phyloP scores from a whole-genome alignment of 2,329 filamentous ascomycete species.

The Periconia sp. region DNA sequence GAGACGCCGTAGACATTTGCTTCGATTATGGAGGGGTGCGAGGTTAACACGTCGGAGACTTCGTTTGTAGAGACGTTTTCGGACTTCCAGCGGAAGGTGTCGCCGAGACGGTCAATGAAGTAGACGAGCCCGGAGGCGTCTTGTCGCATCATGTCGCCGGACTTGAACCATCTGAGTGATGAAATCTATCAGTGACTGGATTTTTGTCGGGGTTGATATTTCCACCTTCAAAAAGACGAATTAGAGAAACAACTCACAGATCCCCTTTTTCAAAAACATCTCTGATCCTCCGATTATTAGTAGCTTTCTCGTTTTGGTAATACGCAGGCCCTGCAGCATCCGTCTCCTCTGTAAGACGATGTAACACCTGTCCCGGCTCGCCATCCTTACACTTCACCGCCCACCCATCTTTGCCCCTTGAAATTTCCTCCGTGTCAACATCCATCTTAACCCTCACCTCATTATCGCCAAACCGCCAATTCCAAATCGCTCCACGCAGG shows the following conservation, averaged over 20 bases:
- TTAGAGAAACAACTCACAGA: constrained; percentile 25
- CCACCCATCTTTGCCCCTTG: constrained; percentile 38
- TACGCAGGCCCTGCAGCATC: constrained; percentile 29
- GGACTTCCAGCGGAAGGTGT: constrained; percentile 46
- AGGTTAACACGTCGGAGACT: constrained; percentile 46
- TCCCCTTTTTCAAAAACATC: constrained; percentile 44
- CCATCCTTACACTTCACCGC: constrained; percentile 32
- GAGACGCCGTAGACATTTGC: constrained; percentile 49
- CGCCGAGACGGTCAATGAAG: constrained; percentile 43
- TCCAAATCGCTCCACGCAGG: constrained; percentile 39
- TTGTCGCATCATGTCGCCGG: constrained; percentile 42
- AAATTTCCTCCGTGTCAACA: constrained; percentile 41
- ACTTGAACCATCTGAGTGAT: constrained; percentile 37
- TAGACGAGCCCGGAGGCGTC: constrained; percentile 38
- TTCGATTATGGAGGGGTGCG: constrained; percentile 45
- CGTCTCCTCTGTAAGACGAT: constrained; percentile 31
- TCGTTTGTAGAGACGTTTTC: constrained; percentile 53
- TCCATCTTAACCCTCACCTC: constrained; percentile 42
- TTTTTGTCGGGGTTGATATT: too few relatives aligned
- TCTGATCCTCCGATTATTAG: constrained; percentile 28
- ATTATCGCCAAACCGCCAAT: constrained; percentile 26
- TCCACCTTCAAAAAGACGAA: not conserved
- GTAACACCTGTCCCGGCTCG: constrained; percentile 41
- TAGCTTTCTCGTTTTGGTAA: constrained; percentile 39
- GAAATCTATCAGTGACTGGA: too few relatives aligned